Conservation (phyloP, 148 eudicot genomes). For the Dysphania ambrosioides region DNA sequence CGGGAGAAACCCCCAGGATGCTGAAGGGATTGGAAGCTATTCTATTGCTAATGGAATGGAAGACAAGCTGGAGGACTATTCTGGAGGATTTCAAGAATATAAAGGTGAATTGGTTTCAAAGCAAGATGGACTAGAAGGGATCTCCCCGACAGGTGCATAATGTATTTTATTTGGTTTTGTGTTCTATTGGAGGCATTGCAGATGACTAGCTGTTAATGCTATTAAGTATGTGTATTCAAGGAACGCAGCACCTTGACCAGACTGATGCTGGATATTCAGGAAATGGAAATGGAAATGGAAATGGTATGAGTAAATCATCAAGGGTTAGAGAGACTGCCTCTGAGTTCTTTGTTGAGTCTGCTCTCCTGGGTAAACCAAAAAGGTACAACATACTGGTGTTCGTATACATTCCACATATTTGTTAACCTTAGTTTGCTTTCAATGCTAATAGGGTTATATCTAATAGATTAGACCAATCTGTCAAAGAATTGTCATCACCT, state of each 20-base stretch:
- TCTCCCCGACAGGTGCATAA: slow-evolving; percentile 43
- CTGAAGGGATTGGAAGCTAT: slow-evolving; percentile 24
- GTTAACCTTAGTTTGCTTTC: not conserved
- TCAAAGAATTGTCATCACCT: slow-evolving; percentile 41
- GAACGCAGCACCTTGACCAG: slow-evolving; percentile 49
- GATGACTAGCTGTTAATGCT: slow-evolving; percentile 24
- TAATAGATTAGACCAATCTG: slow-evolving; percentile 68
- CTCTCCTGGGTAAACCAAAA: slow-evolving; percentile 66
- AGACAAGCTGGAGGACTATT: slow-evolving; percentile 10
- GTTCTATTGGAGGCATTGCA: slow-evolving; percentile 12
- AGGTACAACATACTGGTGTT: slow-evolving; percentile 38
- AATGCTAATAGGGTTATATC: slow-evolving; percentile 28
- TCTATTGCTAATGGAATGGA: slow-evolving; percentile 24
- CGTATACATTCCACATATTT: slow-evolving; percentile 4
- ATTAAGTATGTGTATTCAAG: slow-evolving; percentile 48
- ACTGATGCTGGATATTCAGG: slow-evolving; percentile 33
- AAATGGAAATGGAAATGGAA: too few relatives aligned
- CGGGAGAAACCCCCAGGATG: slow-evolving; percentile 37
- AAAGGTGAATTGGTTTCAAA: slow-evolving; percentile 18
- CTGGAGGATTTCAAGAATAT: slow-evolving; percentile 29
- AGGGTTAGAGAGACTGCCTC: slow-evolving; percentile 20
- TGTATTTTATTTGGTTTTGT: slow-evolving; percentile 17
- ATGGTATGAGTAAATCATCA: slow-evolving; percentile 25
- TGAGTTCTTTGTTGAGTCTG: slow-evolving; percentile 35
- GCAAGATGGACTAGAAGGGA: slow-evolving; percentile 31